Evolutionary conservation across 306 rosid genomes (phyloP).

Genomic region (Inga oerstediana): DNA sequence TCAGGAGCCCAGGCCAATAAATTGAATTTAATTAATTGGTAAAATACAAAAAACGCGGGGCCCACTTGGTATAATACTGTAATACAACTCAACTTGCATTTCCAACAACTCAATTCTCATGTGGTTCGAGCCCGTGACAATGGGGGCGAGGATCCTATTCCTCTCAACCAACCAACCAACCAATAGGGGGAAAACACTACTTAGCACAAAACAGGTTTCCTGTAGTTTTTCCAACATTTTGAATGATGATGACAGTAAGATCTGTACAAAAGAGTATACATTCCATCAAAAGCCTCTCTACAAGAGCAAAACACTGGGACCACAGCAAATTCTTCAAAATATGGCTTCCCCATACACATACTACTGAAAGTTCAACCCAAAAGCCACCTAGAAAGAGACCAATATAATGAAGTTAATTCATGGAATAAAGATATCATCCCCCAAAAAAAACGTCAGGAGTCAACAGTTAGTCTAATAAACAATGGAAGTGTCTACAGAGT

Average conservation of each 20-base stretch:
- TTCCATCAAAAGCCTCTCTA: background rate
- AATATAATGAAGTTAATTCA: background rate
- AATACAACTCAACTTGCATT: background rate
- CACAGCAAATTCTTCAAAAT: background rate
- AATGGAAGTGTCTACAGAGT: background rate
- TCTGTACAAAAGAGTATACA: background rate
- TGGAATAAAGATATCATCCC: background rate
- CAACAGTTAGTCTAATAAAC: background rate
- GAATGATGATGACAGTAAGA: background rate
- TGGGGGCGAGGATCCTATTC: too few species aligned
- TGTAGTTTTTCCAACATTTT: background rate
- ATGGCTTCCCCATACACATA: conserved; percentile 9
- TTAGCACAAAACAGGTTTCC: background rate
- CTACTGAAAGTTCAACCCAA: conserved; percentile 28
- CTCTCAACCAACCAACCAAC: too few species aligned
- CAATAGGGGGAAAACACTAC: background rate
- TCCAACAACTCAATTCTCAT: background rate
- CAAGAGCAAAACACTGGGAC: background rate
- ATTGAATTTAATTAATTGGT: background rate
- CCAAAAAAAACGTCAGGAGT: too few species aligned
- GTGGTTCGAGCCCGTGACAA: too few species aligned
- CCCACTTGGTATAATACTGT: background rate
- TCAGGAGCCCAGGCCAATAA: background rate
- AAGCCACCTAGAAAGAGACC: background rate
- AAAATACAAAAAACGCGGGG: background rate